A percentile compares a stretch with the other conserved stretches of the same genome.
Conservation (phyloP, 1,139 yeast genomes). For the Blastobotrys ciferrii region DNA sequence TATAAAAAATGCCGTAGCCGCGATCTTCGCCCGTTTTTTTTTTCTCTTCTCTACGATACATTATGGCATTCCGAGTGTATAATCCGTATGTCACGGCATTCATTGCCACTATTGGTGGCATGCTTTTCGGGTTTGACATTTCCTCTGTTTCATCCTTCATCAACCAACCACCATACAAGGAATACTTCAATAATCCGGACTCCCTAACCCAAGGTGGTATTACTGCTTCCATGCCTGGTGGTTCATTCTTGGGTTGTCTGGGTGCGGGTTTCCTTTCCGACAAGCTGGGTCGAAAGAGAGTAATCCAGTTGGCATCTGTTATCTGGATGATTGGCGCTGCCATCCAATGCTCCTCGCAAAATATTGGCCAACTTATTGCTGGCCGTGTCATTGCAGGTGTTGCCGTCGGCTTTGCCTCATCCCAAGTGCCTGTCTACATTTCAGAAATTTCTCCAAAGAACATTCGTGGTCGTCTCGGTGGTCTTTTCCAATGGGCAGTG, state of each 20-base stretch:
- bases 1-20: background rate
- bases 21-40: no score
- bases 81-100: conserved; percentile 40
- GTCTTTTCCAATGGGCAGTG: conserved; percentile 64
- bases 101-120: conserved; percentile 83
- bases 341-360: conserved; percentile 71
- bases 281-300: conserved; percentile 72
- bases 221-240: conserved; percentile 93
- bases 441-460: conserved; percentile 66
- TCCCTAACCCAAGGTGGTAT: conserved; percentile 73
- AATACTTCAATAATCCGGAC: conserved; percentile 36
- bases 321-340: conserved; percentile 80
- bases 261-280: conserved; percentile 53
- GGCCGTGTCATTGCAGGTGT: conserved; percentile 68
- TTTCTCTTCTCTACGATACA: no score
- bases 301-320: conserved; percentile 69
- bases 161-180: conserved; percentile 60
- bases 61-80: conserved; percentile 20
- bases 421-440: conserved; percentile 70
- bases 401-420: conserved; percentile 69
- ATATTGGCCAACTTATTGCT: conserved; percentile 66
- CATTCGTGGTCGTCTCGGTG: conserved; percentile 66
- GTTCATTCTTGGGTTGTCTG: conserved; percentile 58
- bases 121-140: conserved; percentile 93
- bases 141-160: conserved; percentile 86